Base-by-base conservation (phyloP, 768 basidiomycete genomes). In the Cystofilobasidium capitatum region DNA sequence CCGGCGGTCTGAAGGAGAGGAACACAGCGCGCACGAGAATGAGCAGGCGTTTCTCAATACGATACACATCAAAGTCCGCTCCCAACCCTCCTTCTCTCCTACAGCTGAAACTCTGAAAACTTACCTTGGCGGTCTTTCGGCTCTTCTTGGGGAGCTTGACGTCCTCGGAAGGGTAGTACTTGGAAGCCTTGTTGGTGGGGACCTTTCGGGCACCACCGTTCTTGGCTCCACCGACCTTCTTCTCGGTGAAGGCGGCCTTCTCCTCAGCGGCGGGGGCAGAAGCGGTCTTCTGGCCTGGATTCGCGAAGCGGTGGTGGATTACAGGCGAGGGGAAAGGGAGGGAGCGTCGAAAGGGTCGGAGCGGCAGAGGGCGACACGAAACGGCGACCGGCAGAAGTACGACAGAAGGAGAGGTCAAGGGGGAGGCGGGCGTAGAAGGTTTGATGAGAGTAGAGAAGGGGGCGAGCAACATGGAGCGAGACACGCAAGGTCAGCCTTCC, bases 131-230 rank as follows among this genome's bases (percentile, higher is more conserved):
- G 55, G 85, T 81, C 82, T 97, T 97, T 76, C 93, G 88, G 79
- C 84, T 87, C 80, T 88, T 87, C 84, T 93, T 94, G 77, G 89
- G 89, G 76, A 84, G 82, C 75, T 83, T 86, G 71, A 93, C 87
- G 78, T 97, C 92, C 77, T 98, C 94, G 71, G 91, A 90, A 65
- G 91, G 89, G 81, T 96, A 96, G 84, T 86, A 93, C 73, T 87
- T 87, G 61, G 89, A 83, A 71, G 90, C 89, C 79, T 91, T 91
- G 74, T 81, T 76, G 70, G 86, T 86, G 67, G 93, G 91, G 70
- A 96, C 84, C 69, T 88, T 81, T 79, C 93, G 90, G 75, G 85
- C 89, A 75, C 83, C 81, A 71, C 91, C 88, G 79, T 97, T 97
- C 81, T 90, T 92, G 74, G 84, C 86, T 70, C 93, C 92, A 70